These are phyloP conservation scores for Colletotrichum echinochloae DNA, from an alignment of 2,329 filamentous ascomycete species.

Conservation along the genomic window DNA sequence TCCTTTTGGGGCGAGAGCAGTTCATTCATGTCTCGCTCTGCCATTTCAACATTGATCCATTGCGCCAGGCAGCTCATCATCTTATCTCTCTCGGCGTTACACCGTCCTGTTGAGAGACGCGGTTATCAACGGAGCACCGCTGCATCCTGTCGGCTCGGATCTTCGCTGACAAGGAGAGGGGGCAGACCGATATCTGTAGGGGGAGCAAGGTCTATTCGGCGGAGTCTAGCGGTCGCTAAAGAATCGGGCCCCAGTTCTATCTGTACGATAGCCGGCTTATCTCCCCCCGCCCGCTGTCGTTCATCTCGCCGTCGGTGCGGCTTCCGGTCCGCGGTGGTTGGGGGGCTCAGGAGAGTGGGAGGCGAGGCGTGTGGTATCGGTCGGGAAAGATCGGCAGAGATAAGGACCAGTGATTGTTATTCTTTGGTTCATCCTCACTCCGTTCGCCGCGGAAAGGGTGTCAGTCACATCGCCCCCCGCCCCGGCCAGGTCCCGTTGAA, in stretches of 20 bases:
- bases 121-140: slow-evolving; percentile 3
- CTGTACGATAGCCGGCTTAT: slow-evolving; percentile 18
- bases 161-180: slow-evolving; percentile 17
- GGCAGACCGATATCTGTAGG: slow-evolving; percentile 15
- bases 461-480: background rate
- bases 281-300: background rate
- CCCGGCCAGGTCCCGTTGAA: background rate
- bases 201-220: slow-evolving; percentile 27
- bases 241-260: background rate
- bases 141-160: slow-evolving; percentile 26
- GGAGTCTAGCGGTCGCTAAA: slow-evolving; percentile 27
- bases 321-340: slow-evolving; percentile 19
- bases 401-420: slow-evolving; percentile 5
- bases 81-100: background rate
- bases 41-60: background rate
- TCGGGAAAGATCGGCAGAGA: slow-evolving; percentile 31
- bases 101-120: background rate
- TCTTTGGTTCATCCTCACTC: background rate
- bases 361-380: slow-evolving; percentile 8
- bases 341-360: background rate
- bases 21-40: background rate
- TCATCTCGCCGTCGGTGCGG: background rate
- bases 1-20: background rate
- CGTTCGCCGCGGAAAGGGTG: slow-evolving; percentile 26
- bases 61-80: background rate